phyloP scores from a whole-genome alignment of 2,329 filamentous ascomycete species.

The Pochonia chlamydosporia region DNA sequence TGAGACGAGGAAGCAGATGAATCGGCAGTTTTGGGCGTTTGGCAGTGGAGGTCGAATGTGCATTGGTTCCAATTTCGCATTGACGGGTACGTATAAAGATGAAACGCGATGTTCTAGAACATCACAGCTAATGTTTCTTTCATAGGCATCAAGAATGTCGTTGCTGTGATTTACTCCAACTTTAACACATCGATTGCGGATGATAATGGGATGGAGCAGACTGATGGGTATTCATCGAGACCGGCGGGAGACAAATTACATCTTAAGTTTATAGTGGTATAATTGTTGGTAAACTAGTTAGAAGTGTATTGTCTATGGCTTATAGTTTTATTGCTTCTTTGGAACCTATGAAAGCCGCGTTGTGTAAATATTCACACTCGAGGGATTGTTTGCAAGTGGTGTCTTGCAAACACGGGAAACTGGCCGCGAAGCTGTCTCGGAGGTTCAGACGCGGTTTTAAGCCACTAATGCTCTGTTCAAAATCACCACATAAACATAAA shows the following conservation, averaged over 20 bases:
- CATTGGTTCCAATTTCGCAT: slow-evolving; percentile 62
- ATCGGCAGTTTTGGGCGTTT: slow-evolving; percentile 61
- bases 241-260: background rate
- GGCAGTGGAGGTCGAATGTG: slow-evolving; percentile 64
- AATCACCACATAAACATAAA: no score
- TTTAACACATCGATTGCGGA: background rate
- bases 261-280: background rate
- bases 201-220: slow-evolving; percentile 3
- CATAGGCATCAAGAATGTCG: background rate
- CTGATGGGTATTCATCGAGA: slow-evolving; percentile 4
- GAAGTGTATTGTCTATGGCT: background rate
- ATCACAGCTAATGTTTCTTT: background rate
- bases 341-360: no score
- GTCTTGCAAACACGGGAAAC: no score
- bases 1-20: slow-evolving; percentile 32
- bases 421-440: no score
- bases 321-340: no score
- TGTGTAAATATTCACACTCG: no score
- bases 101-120: background rate
- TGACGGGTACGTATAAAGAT: slow-evolving; percentile 37
- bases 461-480: no score
- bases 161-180: background rate
- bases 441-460: no score
- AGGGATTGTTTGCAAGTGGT: no score
- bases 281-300: no score